Percentiles rank a stretch among this genome's conserved stretches.
Conservation (phyloP, 306 rosid genomes). For the Gillenia trifoliata region DNA sequence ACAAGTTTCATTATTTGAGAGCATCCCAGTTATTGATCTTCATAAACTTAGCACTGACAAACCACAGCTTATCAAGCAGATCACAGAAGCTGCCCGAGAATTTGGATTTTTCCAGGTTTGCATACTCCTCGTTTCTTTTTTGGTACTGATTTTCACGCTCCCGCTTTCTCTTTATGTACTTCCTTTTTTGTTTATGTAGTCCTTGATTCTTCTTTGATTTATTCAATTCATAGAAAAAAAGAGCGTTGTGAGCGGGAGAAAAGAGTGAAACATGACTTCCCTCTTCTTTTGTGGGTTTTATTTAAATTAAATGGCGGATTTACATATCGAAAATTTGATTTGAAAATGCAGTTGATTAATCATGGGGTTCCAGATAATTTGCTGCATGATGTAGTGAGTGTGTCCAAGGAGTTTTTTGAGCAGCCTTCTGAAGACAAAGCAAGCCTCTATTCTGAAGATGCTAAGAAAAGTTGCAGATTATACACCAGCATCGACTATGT, state of each 20-base stretch:
- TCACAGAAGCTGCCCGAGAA: conserved; percentile 6
- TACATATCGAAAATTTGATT: too few species aligned
- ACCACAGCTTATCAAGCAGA: not conserved
- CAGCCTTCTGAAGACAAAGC: conserved; percentile 13
- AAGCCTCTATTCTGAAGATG: conserved; percentile 8
- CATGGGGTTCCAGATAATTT: conserved; percentile 5
- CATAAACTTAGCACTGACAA: not conserved
- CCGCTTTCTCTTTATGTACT: too few species aligned
- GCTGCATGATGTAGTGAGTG: not conserved
- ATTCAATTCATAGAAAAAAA: too few species aligned
- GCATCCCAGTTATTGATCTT: conserved; percentile 2
- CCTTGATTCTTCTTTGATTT: too few species aligned
- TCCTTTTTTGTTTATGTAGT: too few species aligned
- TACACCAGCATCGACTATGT: conserved; percentile 10
- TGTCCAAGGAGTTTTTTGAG: conserved; percentile 15
- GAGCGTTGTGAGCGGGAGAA: too few species aligned
- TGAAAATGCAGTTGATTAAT: conserved; percentile 8
- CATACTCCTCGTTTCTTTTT: not conserved
- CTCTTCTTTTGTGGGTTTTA: not conserved
- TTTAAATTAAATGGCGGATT: too few species aligned
- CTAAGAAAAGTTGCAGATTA: conserved; percentile 12
- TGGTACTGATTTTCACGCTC: too few species aligned
- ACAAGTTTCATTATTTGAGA: not conserved
- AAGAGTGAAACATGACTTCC: too few species aligned
- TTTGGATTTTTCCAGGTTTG: conserved; percentile 15